Percentiles rank a stretch among this genome's conserved stretches.
These are phyloP conservation scores for Cephaloascus fragrans DNA, from an alignment of 805 yeast species.

Conservation along the genomic window DNA sequence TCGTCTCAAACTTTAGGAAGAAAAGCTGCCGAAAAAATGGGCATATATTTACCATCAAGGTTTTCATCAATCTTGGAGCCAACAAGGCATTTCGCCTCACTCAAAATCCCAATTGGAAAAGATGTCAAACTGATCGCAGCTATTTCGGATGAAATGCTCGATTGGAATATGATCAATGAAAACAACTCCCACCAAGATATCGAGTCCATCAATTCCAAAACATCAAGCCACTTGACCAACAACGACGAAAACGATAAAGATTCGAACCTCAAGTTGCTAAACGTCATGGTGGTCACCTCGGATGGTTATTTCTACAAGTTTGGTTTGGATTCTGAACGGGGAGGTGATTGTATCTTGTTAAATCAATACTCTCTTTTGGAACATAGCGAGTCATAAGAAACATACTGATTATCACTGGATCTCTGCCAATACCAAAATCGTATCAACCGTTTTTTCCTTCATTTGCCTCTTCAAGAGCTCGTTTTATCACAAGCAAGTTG, in stretches of 20 bases:
- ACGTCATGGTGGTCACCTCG: constrained; percentile 65
- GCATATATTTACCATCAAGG: constrained; percentile 74
- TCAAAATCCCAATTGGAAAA: constrained; percentile 52
- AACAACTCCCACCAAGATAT: not conserved
- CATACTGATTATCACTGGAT: not conserved
- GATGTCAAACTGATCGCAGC: constrained; percentile 36
- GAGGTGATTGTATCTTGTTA: constrained; percentile 83
- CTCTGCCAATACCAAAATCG: too few species aligned
- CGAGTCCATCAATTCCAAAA: not conserved
- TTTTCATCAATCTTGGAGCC: constrained; percentile 83
- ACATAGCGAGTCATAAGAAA: constrained; percentile 2
- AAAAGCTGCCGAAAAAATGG: constrained; percentile 80
- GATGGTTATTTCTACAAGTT: constrained; percentile 78
- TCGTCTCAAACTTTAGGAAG: constrained; percentile 73
- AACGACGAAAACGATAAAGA: not conserved
- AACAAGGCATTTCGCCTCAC: constrained; percentile 81
- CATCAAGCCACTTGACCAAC: not conserved
- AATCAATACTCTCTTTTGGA: constrained; percentile 55
- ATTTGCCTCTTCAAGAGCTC: too few species aligned
- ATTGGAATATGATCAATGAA: constrained; percentile 1
- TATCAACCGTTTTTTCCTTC: too few species aligned
- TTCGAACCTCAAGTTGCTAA: constrained; percentile 17
- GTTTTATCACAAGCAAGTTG: too few species aligned
- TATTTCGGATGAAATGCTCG: constrained; percentile 24
- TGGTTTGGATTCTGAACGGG: constrained; percentile 74